These are phyloP conservation scores for Trypanosoma theileri DNA, from an alignment of 208 protist species.

Conservation along the genomic window DNA sequence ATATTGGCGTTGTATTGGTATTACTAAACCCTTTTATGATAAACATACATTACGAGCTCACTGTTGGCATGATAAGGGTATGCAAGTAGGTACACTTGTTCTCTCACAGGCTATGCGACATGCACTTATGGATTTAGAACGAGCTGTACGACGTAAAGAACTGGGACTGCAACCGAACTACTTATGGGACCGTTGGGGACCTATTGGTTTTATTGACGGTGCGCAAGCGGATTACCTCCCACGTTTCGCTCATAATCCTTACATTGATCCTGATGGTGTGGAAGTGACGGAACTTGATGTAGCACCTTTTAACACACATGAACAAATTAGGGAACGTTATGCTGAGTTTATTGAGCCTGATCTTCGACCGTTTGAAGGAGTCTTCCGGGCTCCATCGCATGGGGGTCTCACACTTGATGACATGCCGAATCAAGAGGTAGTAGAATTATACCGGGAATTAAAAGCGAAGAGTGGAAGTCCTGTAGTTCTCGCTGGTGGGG, in stretches of 20 bases:
- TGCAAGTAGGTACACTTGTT: constrained; percentile 80
- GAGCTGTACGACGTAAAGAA: constrained; percentile 79
- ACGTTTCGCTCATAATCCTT: constrained; percentile 85
- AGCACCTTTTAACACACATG: constrained; percentile 86
- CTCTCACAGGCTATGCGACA: constrained; percentile 89
- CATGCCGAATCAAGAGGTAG: constrained; percentile 50
- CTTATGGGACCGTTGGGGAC: constrained; percentile 89
- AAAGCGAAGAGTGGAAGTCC: constrained; percentile 49
- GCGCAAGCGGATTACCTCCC: constrained; percentile 78
- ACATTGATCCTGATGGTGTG: constrained; percentile 89
- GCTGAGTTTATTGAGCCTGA: constrained; percentile 82
- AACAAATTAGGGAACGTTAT: constrained; percentile 87
- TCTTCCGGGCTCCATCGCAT: constrained; percentile 70
- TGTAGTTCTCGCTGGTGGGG: constrained; percentile 29
- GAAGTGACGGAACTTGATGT: constrained; percentile 89
- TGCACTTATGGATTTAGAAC: constrained; percentile 89
- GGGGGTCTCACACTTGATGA: constrained; percentile 71
- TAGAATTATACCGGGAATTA: constrained; percentile 52
- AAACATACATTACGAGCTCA: constrained; percentile 79
- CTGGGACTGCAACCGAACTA: constrained; percentile 85
- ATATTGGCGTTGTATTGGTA: constrained; percentile 91
- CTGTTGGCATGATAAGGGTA: constrained; percentile 85
- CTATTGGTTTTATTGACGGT: constrained; percentile 90
- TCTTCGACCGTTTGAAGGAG: constrained; percentile 51
- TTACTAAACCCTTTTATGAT: constrained; percentile 90